Percentiles rank a stretch among this genome's conserved stretches.
phyloP scores from a whole-genome alignment of 129 eudicot species.

The Cynara cardunculus region DNA sequence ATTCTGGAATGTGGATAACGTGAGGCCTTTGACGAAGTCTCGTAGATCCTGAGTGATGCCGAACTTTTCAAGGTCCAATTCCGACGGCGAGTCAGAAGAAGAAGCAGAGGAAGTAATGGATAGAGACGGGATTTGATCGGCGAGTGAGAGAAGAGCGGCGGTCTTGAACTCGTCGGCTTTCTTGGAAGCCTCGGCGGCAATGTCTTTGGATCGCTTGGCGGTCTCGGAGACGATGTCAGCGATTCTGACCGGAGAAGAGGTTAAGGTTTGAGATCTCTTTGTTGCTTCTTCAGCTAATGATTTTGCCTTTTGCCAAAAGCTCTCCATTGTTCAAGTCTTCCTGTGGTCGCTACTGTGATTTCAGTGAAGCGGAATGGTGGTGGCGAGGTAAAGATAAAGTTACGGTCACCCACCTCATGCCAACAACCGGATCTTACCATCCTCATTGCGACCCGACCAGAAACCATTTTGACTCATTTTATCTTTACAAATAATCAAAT shows the following conservation, averaged over 20 bases:
- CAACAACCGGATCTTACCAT: background rate
- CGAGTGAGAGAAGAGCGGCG: conserved; percentile 46
- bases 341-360: conserved; percentile 6
- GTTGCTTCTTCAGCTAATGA: conserved; percentile 43
- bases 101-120: conserved; percentile 9
- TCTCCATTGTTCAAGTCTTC: conserved; percentile 28
- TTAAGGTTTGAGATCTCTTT: conserved; percentile 38
- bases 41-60: conserved; percentile 56
- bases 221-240: conserved; percentile 43
- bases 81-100: conserved; percentile 15
- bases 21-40: conserved; percentile 50
- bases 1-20: conserved; percentile 42
- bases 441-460: background rate
- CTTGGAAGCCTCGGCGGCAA: conserved; percentile 59
- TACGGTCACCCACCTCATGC: background rate
- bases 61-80: conserved; percentile 40
- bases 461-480: background rate
- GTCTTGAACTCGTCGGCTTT: conserved; percentile 42
- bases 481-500: background rate
- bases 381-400: conserved; percentile 12
- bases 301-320: conserved; percentile 37
- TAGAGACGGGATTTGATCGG: conserved; percentile 46
- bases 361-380: background rate
- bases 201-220: conserved; percentile 38
- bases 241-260: conserved; percentile 38